Evolutionary conservation across 2,329 filamentous ascomycete genomes (phyloP), one percentile per base, ranked within the genome.

Genomic region (Emmonsia crescens): DNA sequence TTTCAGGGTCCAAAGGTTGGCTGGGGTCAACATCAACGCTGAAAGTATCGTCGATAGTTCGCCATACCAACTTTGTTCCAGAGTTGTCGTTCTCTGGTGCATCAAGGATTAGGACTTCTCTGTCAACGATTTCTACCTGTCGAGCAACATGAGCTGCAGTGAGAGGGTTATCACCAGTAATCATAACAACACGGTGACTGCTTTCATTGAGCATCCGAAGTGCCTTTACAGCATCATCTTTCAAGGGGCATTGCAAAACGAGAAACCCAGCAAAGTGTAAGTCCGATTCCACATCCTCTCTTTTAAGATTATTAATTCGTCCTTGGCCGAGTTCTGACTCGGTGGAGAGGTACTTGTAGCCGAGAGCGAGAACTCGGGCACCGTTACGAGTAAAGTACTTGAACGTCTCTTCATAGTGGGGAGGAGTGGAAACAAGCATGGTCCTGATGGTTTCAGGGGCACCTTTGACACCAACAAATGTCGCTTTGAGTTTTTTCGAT

Each of bases 131-230:
- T 74, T 99, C 94, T 31, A 99, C 94, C 74, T 96, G 88, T 64
- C 88, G 87, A 19, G 94, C 94, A 61, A 99, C 94, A 72, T 99
- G 93, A 12, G 96, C 90, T 66, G 94, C 94, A 48, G 94, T 99
- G 59, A 99, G 82, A 14, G 94, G 93, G 74, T 99, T 99, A 75
- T 99, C 94, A 72, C 94, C 94, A 63, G 94, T 99, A 67, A 99
- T 99, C 94, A 99, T 99, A 68, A 99, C 89, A 55, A 96, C 91
- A 68, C 94, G 90, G 75, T 99, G 94, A 77, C 92, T 97, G 76
- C 93, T 97, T 79, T 99, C 94, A 72, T 96, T 99, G 68, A 99
- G 83, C 91, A 97, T 96, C 66, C 89, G 90, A 48, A 99, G 90
- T 46, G 94, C 87, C 73, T 94, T 87, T 77, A 95, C 89, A 55